These are phyloP conservation scores for Trichophyton benhamiae DNA, from an alignment of 2,329 filamentous ascomycete species.

Conservation along the genomic window DNA sequence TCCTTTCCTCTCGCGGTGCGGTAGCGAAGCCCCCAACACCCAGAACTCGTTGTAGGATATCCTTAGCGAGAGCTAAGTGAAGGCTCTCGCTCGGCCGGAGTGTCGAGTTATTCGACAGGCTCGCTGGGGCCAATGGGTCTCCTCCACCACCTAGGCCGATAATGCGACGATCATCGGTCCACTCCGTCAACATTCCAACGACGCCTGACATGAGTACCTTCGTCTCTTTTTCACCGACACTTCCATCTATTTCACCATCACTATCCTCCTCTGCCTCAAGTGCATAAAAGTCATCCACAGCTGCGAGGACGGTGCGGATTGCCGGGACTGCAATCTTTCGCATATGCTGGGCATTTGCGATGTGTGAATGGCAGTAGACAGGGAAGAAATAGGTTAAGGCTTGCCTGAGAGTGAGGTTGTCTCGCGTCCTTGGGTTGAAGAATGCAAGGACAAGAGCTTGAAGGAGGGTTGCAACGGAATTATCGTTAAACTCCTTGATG, in stretches of 20 bases:
- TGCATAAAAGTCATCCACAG: constrained; percentile 52
- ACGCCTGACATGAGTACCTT: constrained; percentile 57
- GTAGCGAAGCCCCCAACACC: constrained; percentile 31
- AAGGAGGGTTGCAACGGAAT: constrained; percentile 58
- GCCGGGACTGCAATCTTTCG: constrained; percentile 59
- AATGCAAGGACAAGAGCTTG: constrained; percentile 75
- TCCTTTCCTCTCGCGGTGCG: constrained; percentile 62
- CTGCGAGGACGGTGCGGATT: constrained; percentile 53
- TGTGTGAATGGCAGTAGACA: constrained; percentile 77
- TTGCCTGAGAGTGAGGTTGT: constrained; percentile 73
- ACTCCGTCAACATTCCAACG: constrained; percentile 69
- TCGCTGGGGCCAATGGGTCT: constrained; percentile 38
- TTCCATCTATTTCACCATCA: constrained; percentile 60
- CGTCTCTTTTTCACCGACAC: constrained; percentile 54
- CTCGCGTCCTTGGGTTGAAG: constrained; percentile 71
- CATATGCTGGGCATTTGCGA: constrained; percentile 76
- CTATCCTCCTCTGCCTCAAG: constrained; percentile 62
- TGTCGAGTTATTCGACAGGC: constrained; percentile 38
- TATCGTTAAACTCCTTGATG: constrained; percentile 38
- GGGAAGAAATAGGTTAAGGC: constrained; percentile 87
- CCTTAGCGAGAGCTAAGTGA: constrained; percentile 64
- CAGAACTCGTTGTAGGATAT: constrained; percentile 62
- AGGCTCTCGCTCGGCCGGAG: constrained; percentile 54
- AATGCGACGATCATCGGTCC: constrained; percentile 82
- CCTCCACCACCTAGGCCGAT: constrained; percentile 46